Evolutionary conservation across 805 yeast species (phyloP).

Genomic region (Starmerella cellae): DNA sequence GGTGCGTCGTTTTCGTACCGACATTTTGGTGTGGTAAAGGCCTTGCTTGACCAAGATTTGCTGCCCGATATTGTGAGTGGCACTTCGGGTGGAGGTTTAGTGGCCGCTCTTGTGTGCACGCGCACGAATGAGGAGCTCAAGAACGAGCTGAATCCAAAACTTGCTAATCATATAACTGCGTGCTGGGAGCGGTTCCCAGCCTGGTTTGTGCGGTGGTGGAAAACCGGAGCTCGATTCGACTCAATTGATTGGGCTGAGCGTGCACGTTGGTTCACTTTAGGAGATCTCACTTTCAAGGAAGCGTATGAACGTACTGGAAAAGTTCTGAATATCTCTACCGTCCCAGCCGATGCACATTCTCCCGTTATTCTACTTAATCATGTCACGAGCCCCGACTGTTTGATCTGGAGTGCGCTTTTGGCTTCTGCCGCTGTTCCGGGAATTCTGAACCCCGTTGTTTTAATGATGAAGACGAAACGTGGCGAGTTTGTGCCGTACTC

Average conservation of each 20-base stretch:
- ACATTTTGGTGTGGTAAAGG: slow-evolving; percentile 65
- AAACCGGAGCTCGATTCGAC: slow-evolving; percentile 69
- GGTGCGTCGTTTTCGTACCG: slow-evolving; percentile 70
- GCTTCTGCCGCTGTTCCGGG: slow-evolving; percentile 82
- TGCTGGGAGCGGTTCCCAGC: slow-evolving; percentile 49
- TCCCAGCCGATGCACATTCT: slow-evolving; percentile 70
- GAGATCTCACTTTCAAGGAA: slow-evolving; percentile 60
- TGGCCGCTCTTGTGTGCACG: slow-evolving; percentile 60
- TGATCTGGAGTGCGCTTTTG: slow-evolving; percentile 64
- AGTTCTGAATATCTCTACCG: slow-evolving; percentile 58
- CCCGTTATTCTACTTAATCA: slow-evolving; percentile 69
- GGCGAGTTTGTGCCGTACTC: slow-evolving; percentile 49
- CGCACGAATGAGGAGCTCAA: slow-evolving; percentile 54
- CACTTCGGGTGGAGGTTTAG: slow-evolving; percentile 69
- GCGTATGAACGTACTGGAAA: slow-evolving; percentile 57
- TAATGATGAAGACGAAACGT: slow-evolving; percentile 48
- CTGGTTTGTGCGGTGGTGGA: slow-evolving; percentile 54
- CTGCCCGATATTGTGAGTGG: slow-evolving; percentile 62
- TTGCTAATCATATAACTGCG: slow-evolving; percentile 53
- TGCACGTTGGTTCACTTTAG: slow-evolving; percentile 55
- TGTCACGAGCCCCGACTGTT: slow-evolving; percentile 65
- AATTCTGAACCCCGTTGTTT: slow-evolving; percentile 60
- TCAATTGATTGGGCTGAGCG: slow-evolving; percentile 61
- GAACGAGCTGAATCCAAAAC: slow-evolving; percentile 42
- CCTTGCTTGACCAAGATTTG: slow-evolving; percentile 50